These are phyloP conservation scores for Grosmannia clavigera DNA, from an alignment of 2,329 filamentous ascomycete genomes.

Conservation along the genomic window DNA sequence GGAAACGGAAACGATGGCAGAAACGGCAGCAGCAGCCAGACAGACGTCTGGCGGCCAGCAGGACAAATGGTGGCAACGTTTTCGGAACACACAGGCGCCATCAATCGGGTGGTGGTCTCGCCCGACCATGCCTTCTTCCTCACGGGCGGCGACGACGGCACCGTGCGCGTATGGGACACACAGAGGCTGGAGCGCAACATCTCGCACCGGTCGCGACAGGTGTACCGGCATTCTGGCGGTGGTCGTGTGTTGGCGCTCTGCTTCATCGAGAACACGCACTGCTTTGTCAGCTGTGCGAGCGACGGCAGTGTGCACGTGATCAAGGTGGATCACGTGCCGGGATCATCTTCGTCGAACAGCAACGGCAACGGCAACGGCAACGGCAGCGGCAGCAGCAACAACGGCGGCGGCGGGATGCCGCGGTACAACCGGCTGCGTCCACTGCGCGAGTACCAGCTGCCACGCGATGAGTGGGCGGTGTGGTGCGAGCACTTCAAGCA, in stretches of 20 bases:
- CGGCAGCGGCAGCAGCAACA: conserved; percentile 1
- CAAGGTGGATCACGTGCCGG: conserved; percentile 47
- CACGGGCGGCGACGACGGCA: conserved; percentile 83
- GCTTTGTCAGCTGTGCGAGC: conserved; percentile 79
- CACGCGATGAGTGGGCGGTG: conserved; percentile 61
- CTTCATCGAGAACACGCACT: conserved; percentile 89
- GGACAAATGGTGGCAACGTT: conserved; percentile 80
- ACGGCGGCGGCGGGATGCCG: conserved; percentile 11
- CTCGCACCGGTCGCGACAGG: conserved; percentile 74
- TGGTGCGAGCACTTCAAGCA: conserved; percentile 89
- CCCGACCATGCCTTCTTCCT: conserved; percentile 93
- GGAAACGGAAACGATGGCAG: background rate
- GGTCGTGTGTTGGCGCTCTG: conserved; percentile 66
- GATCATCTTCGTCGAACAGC: no score
- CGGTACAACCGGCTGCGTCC: conserved; percentile 69
- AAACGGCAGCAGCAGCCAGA: conserved; percentile 22
- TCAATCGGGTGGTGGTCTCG: conserved; percentile 71
- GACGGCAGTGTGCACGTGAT: conserved; percentile 88
- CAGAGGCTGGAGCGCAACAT: conserved; percentile 83
- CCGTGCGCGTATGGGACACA: conserved; percentile 88
- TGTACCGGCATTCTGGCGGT: conserved; percentile 55
- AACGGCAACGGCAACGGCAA: no score
- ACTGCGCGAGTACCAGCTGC: conserved; percentile 71
- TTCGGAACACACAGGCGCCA: conserved; percentile 69
- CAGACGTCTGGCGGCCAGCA: conserved; percentile 66